Evolutionary conservation across 2,329 filamentous ascomycete genomes (phyloP).

Genomic region (Mollisia scopiformis): DNA sequence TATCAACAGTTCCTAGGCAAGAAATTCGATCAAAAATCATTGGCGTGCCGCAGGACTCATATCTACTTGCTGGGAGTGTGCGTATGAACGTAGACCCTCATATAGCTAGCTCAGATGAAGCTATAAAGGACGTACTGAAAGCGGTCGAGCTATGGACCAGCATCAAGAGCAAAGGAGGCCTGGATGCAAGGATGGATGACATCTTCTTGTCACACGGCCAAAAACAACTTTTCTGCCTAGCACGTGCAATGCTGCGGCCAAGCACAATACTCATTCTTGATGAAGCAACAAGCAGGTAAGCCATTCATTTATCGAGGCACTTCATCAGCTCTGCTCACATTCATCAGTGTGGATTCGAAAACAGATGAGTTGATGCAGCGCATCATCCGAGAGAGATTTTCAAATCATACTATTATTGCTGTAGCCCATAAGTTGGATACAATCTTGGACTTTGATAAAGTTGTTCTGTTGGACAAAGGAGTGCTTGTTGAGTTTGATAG

Average conservation of each 20-base stretch:
- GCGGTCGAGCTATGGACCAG: conserved; percentile 58
- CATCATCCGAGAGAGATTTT: conserved; percentile 55
- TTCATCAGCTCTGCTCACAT: background rate
- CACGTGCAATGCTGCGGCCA: conserved; percentile 45
- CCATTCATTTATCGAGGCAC: background rate
- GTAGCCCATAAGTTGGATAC: conserved; percentile 44
- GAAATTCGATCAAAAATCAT: conserved; percentile 44
- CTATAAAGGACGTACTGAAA: conserved; percentile 80
- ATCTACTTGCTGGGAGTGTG: conserved; percentile 38
- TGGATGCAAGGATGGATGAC: background rate
- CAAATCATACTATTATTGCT: conserved; percentile 53
- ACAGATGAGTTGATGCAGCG: conserved; percentile 60
- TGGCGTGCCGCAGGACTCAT: conserved; percentile 46
- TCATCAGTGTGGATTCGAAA: conserved; percentile 56
- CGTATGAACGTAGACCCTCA: conserved; percentile 42
- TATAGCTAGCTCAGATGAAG: conserved; percentile 48
- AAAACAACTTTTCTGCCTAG: conserved; percentile 36
- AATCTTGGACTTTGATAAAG: conserved; percentile 46
- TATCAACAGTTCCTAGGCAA: conserved; percentile 41
- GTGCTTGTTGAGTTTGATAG: conserved; percentile 2
- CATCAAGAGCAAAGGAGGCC: background rate
- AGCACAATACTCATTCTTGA: conserved; percentile 33
- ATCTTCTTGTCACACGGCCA: conserved; percentile 1
- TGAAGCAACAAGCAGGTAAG: background rate
- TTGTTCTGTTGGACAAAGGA: conserved; percentile 2